A percentile compares a stretch with the other conserved stretches of the same genome.
These are phyloP conservation scores for Erodium chrysanthum DNA, from an alignment of 441 rosid species.

Conservation along the genomic window DNA sequence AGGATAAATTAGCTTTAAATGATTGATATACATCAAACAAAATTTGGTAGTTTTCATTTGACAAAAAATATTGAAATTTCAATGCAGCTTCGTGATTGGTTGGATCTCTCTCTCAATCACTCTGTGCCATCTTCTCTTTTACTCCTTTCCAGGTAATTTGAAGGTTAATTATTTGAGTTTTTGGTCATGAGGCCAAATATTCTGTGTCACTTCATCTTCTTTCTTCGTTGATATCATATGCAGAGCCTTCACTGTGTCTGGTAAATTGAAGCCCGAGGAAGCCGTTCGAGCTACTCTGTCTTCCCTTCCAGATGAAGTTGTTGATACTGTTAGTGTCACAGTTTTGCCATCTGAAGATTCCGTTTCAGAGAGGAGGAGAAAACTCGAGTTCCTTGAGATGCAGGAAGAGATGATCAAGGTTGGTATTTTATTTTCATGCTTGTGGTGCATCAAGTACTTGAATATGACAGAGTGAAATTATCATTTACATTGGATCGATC, in stretches of 20 bases:
- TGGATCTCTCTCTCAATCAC: slow-evolving; percentile 75
- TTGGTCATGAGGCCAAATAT: not conserved
- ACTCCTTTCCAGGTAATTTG: slow-evolving; percentile 60
- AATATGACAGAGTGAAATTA: not conserved
- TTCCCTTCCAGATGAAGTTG: slow-evolving; percentile 94
- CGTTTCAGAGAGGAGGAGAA: slow-evolving; percentile 84
- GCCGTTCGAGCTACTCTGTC: slow-evolving; percentile 86
- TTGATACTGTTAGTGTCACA: slow-evolving; percentile 79
- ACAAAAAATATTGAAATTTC: slow-evolving; percentile 16
- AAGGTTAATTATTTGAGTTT: not conserved
- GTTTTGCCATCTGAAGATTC: slow-evolving; percentile 86
- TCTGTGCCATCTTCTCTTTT: slow-evolving; percentile 73
- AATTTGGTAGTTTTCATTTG: slow-evolving; percentile 5
- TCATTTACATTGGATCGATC: not conserved
- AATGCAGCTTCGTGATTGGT: slow-evolving; percentile 69
- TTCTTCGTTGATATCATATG: slow-evolving; percentile 9
- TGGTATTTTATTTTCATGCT: not conserved
- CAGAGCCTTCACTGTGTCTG: slow-evolving; percentile 79
- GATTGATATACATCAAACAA: not conserved
- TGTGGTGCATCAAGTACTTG: not conserved
- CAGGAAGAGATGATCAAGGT: slow-evolving; percentile 61
- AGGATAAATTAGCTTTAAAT: not conserved
- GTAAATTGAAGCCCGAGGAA: slow-evolving; percentile 79
- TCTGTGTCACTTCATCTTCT: not conserved
- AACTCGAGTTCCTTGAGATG: slow-evolving; percentile 79